These are phyloP conservation scores for Ploettnerulaceae sp. DNA, from an alignment of 2,329 filamentous ascomycete species.

Conservation along the genomic window DNA sequence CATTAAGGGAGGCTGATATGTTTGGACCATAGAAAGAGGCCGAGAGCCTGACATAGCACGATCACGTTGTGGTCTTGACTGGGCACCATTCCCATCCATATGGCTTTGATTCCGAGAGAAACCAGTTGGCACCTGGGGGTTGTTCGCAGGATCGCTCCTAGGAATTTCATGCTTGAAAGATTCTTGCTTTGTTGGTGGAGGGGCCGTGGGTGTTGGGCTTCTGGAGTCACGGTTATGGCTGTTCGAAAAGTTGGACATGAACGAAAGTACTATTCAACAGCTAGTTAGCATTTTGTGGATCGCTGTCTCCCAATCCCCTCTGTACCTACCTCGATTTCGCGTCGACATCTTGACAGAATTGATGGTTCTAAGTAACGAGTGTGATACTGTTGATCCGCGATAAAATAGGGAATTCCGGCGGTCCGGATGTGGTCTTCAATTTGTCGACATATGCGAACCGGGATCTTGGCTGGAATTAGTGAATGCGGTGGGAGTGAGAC, in stretches of 20 bases:
- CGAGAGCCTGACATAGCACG: conserved; percentile 54
- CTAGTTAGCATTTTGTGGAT: neutral
- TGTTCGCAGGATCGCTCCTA: conserved; percentile 37
- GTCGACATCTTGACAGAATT: conserved; percentile 30
- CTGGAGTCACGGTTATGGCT: conserved; percentile 36
- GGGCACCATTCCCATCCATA: conserved; percentile 21
- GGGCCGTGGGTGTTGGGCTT: conserved; percentile 32
- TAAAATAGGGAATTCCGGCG: conserved; percentile 17
- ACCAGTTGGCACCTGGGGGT: neutral
- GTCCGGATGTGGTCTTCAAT: conserved; percentile 20
- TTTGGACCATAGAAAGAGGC: conserved; percentile 80
- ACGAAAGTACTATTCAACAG: conserved; percentile 65
- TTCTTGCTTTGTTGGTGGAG: conserved; percentile 19
- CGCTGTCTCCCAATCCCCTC: neutral
- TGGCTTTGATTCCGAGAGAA: conserved; percentile 15
- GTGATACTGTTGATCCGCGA: conserved; percentile 8
- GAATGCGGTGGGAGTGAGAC: neutral
- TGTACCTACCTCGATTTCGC: conserved; percentile 33
- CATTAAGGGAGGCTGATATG: conserved; percentile 81
- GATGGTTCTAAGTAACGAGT: conserved; percentile 17
- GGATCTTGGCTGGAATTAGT: neutral
- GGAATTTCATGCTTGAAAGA: conserved; percentile 21
- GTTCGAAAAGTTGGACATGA: conserved; percentile 75
- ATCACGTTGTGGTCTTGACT: conserved; percentile 35
- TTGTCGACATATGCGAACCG: conserved; percentile 14